Conservation (phyloP, 2,329 filamentous ascomycete genomes). For the Parastagonospora nodorum region DNA sequence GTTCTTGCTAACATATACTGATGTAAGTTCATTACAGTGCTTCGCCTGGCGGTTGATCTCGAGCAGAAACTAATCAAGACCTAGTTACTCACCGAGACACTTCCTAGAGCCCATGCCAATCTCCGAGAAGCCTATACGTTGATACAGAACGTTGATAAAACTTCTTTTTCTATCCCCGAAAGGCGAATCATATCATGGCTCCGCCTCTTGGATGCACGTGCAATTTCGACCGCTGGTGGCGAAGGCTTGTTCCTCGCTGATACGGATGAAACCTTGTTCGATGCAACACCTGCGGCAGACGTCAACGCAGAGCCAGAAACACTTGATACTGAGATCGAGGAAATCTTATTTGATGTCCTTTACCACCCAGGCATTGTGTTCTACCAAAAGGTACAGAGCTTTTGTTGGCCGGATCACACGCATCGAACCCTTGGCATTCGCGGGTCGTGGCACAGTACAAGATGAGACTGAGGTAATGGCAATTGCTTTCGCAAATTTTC, state of each 20-base stretch:
- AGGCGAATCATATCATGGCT: slow-evolving; percentile 60
- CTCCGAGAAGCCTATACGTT: slow-evolving; percentile 57
- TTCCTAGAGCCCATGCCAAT: slow-evolving; percentile 54
- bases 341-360: slow-evolving; percentile 60
- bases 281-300: slow-evolving; percentile 50
- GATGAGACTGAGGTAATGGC: slow-evolving; percentile 65
- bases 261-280: slow-evolving; percentile 54
- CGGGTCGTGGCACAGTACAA: slow-evolving; percentile 59
- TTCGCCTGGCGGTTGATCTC: slow-evolving; percentile 28
- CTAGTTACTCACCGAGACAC: slow-evolving; percentile 32
- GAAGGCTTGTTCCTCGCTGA: slow-evolving; percentile 60
- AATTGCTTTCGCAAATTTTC: slow-evolving; percentile 56
- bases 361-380: slow-evolving; percentile 63
- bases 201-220: slow-evolving; percentile 60
- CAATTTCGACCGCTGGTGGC: slow-evolving; percentile 60
- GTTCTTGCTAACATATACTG: slow-evolving; percentile 62
- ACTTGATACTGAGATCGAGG: slow-evolving; percentile 48
- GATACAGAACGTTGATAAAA: slow-evolving; percentile 44
- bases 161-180: slow-evolving; percentile 43
- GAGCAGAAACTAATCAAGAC: slow-evolving; percentile 1
- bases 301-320: slow-evolving; percentile 35
- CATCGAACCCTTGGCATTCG: slow-evolving; percentile 64
- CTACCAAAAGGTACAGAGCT: slow-evolving; percentile 63
- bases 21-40: slow-evolving; percentile 36
- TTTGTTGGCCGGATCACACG: slow-evolving; percentile 63